Evolutionary conservation across 2,329 filamentous ascomycete genomes (phyloP).

Genomic region (Aspergillus arachidicola): DNA sequence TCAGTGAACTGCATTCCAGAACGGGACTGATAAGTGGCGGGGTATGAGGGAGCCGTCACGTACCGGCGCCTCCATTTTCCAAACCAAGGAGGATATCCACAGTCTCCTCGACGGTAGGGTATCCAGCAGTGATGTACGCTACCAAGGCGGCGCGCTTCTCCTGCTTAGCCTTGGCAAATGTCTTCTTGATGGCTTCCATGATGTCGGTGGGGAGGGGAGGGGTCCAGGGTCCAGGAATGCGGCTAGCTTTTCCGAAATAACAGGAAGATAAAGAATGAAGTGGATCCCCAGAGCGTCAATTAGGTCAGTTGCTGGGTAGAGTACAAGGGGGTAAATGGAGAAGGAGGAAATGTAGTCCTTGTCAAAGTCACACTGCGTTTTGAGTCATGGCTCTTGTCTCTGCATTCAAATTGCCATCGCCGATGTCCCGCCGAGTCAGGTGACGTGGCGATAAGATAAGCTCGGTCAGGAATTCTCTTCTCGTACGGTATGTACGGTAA

Average conservation of each 20-base stretch:
- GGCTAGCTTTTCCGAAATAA: not conserved
- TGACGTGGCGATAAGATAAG: constrained; percentile 29
- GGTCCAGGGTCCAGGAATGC: constrained; percentile 9
- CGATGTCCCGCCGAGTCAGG: constrained; percentile 16
- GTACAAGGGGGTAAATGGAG: not conserved
- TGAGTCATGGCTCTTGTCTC: not conserved
- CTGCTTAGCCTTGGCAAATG: constrained; percentile 60
- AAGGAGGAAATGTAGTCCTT: constrained; percentile 6
- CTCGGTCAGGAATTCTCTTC: not conserved
- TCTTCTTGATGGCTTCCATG: constrained; percentile 58
- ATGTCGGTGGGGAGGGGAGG: constrained; percentile 19
- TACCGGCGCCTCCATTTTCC: constrained; percentile 90
- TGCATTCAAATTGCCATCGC: not conserved
- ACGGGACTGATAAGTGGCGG: not conserved
- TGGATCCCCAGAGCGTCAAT: not conserved
- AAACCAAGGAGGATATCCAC: constrained; percentile 83
- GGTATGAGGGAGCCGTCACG: constrained; percentile 25
- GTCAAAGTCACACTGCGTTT: not conserved
- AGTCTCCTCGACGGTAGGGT: constrained; percentile 78
- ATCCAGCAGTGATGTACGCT: constrained; percentile 95
- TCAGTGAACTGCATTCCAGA: not conserved
- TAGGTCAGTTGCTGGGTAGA: not conserved
- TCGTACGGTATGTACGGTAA: not conserved
- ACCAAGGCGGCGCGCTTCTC: constrained; percentile 77
- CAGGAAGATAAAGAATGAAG: not conserved